A percentile compares a stretch with the other conserved stretches of the same genome.
Conservation (phyloP, 371 early-diverging fungal species). For the Actinomortierella wolfii region DNA sequence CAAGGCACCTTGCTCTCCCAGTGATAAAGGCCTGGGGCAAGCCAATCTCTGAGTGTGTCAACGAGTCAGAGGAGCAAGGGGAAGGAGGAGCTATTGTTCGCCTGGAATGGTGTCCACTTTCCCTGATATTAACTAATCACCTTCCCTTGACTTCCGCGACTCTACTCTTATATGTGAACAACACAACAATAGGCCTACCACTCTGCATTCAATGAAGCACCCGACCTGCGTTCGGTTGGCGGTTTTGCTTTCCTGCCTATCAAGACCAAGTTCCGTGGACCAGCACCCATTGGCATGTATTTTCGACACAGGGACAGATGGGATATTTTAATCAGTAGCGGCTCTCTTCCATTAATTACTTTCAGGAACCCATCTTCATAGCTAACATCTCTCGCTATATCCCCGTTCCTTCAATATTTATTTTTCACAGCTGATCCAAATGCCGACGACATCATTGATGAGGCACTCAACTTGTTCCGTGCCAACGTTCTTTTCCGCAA, state of each 20-base stretch:
- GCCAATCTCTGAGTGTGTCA: neutral
- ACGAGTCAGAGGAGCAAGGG: neutral
- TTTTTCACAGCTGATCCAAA: slow-evolving; percentile 57
- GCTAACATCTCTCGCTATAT: neutral
- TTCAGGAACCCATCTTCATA: neutral
- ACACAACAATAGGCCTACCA: slow-evolving; percentile 79
- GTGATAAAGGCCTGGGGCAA: neutral
- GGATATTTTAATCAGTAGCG: neutral
- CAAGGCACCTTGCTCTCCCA: neutral
- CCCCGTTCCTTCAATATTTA: slow-evolving; percentile 3
- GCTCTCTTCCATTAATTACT: slow-evolving; percentile 2
- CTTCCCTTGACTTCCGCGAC: neutral
- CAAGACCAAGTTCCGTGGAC: slow-evolving; percentile 86
- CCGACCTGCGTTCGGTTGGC: slow-evolving; percentile 76
- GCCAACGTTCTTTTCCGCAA: slow-evolving; percentile 97
- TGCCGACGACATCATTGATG: slow-evolving; percentile 90
- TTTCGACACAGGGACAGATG: neutral
- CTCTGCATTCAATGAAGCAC: slow-evolving; percentile 79
- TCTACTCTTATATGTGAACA: neutral
- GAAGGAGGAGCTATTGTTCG: neutral
- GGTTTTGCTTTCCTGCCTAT: slow-evolving; percentile 89
- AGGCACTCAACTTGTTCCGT: slow-evolving; percentile 90
- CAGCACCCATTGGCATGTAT: slow-evolving; percentile 70
- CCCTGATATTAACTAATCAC: too few species aligned
- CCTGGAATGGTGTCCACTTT: too few species aligned